These are phyloP conservation scores for Rhododendron molle DNA, from an alignment of 148 eudicot genomes.

Conservation along the genomic window DNA sequence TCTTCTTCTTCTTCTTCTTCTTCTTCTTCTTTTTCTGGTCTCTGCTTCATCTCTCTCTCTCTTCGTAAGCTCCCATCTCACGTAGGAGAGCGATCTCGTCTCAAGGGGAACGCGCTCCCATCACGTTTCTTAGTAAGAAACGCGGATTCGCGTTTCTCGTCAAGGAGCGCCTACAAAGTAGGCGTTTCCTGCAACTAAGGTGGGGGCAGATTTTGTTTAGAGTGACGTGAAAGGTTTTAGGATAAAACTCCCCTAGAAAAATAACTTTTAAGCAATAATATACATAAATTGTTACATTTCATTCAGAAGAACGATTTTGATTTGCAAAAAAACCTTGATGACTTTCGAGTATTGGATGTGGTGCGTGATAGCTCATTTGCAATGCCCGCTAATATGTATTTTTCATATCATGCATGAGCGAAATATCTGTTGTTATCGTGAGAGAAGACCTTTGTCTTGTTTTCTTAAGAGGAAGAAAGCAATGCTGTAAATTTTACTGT, in stretches of 20 bases:
- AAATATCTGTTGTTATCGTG: neutral
- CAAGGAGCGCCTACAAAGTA: no score
- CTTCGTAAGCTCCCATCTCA: no score
- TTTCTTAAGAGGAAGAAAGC: neutral
- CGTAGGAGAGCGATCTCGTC: no score
- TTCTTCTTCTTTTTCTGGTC: no score
- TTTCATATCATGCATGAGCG: neutral
- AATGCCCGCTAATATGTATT: neutral
- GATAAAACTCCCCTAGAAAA: neutral
- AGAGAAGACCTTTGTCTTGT: neutral
- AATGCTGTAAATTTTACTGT: neutral
- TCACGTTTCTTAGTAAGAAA: no score
- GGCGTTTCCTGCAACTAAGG: no score
- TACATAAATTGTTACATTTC: neutral
- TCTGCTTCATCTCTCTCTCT: no score
- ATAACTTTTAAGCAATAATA: neutral
- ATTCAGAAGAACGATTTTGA: neutral
- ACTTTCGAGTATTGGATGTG: neutral
- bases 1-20: no score
- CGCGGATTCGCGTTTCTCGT: no score
- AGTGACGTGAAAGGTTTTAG: neutral
- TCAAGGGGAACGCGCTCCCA: no score
- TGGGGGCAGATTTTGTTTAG: neutral
- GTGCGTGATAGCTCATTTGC: neutral
- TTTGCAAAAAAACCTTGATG: neutral